Evolutionary conservation across 1,284 basidiomycete species (phyloP), one percentile per base, ranked within the genome.

Genomic region (Afroboletus lepidellus): DNA sequence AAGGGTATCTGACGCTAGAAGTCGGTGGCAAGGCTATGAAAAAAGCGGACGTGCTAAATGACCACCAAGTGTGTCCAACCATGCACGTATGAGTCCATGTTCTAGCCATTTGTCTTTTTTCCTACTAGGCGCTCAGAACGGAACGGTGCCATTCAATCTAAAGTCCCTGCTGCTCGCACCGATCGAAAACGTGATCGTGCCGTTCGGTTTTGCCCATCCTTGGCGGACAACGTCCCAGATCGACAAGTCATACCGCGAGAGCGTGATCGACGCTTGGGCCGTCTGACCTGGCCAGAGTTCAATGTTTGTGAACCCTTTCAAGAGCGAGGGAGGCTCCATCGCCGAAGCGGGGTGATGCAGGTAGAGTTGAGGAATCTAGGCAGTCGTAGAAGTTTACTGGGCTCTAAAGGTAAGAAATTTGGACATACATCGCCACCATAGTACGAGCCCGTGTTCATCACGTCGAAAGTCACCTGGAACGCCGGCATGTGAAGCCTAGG

Each of bases 221-320:
- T 81, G 80, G 12, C 66, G 68, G 3, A 67, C 72, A 0, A 72
- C 74, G 60, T 84, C 80, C 83, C 83, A 85, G 51, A 81, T 72
- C 21, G 80, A 83, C 54, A 87, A 61, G 57, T 85, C 83, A 58
- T 86, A 81, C 27, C 84, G 75, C 16, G 84, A 84, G 27, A 89
- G 72, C n/a, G 71, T 73, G 60, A 89, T 77, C 0, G 72, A 75
- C 1, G 81, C 80, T 1, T 58, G 68, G 52, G 64, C 67, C 13
- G 69, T 77, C 56, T 81, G 65, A 0, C 79, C 80, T 2, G 82
- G 74, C 0, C 61, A 53, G 1, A 86, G 58, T 23, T 75, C 74
- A 11, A 83, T 67, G 54, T 83, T 73, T n/a, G 79, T 81, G 68
- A 89, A 89, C 5, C 86, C 86, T 60, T 78, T 81, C 30, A 89